phyloP scores from a whole-genome alignment of 768 basidiomycete genomes.

The Podaxis rugospora region DNA sequence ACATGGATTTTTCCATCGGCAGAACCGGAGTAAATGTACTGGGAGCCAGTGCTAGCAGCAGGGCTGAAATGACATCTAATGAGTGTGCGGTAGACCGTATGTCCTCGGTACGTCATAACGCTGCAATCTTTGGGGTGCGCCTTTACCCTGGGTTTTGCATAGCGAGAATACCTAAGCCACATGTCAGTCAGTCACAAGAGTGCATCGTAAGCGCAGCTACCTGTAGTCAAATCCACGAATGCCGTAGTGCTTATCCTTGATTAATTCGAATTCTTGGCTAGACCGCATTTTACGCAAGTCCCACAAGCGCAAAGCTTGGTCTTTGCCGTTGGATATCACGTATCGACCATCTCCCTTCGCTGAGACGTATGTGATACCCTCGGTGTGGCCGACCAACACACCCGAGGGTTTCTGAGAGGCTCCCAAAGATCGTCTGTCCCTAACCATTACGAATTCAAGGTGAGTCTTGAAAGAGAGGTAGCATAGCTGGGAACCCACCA shows the following conservation, averaged over 20 bases:
- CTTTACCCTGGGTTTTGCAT: slow-evolving; percentile 53
- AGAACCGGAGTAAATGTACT: slow-evolving; percentile 94
- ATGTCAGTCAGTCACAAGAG: neutral
- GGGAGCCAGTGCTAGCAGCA: slow-evolving; percentile 82
- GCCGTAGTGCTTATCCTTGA: slow-evolving; percentile 48
- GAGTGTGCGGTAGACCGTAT: slow-evolving; percentile 83
- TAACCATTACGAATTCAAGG: slow-evolving; percentile 18
- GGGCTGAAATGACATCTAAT: slow-evolving; percentile 98
- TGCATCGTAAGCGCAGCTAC: slow-evolving; percentile 32
- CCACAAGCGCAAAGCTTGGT: slow-evolving; percentile 89
- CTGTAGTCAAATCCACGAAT: slow-evolving; percentile 74
- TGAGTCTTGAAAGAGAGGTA: slow-evolving; percentile 40
- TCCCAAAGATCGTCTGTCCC: slow-evolving; percentile 54
- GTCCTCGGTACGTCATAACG: slow-evolving; percentile 94
- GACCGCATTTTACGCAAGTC: slow-evolving; percentile 91
- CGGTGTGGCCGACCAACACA: slow-evolving; percentile 91
- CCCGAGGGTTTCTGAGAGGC: slow-evolving; percentile 77
- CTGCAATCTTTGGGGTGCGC: slow-evolving; percentile 89
- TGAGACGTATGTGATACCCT: slow-evolving; percentile 92
- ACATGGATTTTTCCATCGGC: slow-evolving; percentile 85
- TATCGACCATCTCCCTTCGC: slow-evolving; percentile 97
- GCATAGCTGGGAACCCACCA: slow-evolving; percentile 58
- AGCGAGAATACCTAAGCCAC: slow-evolving; percentile 50
- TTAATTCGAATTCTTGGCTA: slow-evolving; percentile 60
- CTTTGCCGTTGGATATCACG: slow-evolving; percentile 93